A percentile compares a stretch with the other conserved stretches of the same genome.
These are phyloP conservation scores for Cicer cuneatum DNA, from an alignment of 306 rosid genomes.

Conservation along the genomic window DNA sequence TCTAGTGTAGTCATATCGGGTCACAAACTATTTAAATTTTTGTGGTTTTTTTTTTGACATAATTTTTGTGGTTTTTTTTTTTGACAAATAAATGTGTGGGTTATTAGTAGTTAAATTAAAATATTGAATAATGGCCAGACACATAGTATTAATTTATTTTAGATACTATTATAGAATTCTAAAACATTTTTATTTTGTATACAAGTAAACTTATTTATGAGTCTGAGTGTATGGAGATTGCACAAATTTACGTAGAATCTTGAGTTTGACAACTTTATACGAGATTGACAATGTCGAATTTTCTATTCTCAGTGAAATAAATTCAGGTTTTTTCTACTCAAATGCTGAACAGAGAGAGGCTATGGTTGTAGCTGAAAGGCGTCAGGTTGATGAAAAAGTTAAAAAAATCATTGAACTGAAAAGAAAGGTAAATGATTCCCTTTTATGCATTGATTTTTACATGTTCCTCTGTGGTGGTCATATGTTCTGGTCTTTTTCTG, in stretches of 20 bases:
- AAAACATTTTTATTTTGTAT: background rate
- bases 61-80: no score
- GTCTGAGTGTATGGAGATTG: background rate
- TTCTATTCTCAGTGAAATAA: constrained; percentile 76
- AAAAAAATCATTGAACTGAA: constrained; percentile 84
- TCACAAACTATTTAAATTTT: background rate
- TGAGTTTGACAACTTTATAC: background rate
- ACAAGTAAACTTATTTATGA: background rate
- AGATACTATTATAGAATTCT: background rate
- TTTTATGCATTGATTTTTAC: constrained; percentile 13
- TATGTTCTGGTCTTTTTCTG: background rate
- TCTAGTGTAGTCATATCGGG: background rate
- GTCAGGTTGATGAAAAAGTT: constrained; percentile 89
- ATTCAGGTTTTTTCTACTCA: constrained; percentile 98
- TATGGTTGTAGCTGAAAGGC: constrained; percentile 96
- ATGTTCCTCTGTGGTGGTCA: constrained; percentile 6
- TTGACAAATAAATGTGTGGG: no score
- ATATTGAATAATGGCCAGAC: background rate
- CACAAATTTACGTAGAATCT: background rate
- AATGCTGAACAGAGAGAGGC: constrained; percentile 96
- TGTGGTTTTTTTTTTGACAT: no score
- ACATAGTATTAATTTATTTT: background rate
- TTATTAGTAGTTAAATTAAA: background rate
- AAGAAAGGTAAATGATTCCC: constrained; percentile 59
- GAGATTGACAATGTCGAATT: constrained; percentile 36